phyloP scores from a whole-genome alignment of 208 protist genomes.

The Trypanosoma cruzi region DNA sequence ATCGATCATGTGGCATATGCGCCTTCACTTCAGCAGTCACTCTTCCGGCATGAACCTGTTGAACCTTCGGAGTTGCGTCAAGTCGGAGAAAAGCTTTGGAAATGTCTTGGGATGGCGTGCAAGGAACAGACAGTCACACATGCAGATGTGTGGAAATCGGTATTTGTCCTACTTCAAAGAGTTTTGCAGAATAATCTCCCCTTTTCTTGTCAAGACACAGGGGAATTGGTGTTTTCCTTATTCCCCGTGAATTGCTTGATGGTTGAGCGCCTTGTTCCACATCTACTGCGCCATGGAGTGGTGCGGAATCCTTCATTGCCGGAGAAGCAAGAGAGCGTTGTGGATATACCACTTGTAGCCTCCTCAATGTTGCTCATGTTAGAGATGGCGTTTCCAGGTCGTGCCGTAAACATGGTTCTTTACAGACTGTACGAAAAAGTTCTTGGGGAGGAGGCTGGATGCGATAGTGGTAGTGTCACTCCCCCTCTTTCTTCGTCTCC shows the following conservation, averaged over 20 bases:
- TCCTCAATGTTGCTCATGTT: slow-evolving; percentile 17
- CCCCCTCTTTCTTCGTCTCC: neutral
- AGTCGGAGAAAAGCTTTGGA: slow-evolving; percentile 8
- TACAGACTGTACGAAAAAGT: slow-evolving; percentile 1
- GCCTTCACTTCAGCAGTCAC: neutral
- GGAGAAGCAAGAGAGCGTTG: neutral
- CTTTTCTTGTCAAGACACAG: too few species aligned
- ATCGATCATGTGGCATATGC: slow-evolving; percentile 1
- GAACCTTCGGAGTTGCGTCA: slow-evolving; percentile 1
- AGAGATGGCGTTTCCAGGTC: slow-evolving; percentile 9
- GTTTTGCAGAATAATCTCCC: slow-evolving; percentile 4
- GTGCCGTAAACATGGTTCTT: slow-evolving; percentile 8
- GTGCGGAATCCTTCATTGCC: neutral
- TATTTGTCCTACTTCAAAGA: slow-evolving; percentile 5
- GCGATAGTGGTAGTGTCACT: neutral
- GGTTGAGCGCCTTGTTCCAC: slow-evolving; percentile 1
- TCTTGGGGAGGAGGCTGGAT: neutral
- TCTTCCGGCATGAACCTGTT: slow-evolving; percentile 11
- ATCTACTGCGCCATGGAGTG: slow-evolving; percentile 15
- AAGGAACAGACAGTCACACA: neutral
- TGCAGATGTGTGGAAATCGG: slow-evolving; percentile 19
- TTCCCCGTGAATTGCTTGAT: slow-evolving; percentile 10
- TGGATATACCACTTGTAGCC: slow-evolving; percentile 12
- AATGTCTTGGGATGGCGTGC: neutral
- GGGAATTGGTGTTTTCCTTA: too few species aligned